Percentiles rank a stretch among this genome's conserved stretches.
Conservation (phyloP, 768 basidiomycete genomes). For the Termitomyces titanicus region DNA sequence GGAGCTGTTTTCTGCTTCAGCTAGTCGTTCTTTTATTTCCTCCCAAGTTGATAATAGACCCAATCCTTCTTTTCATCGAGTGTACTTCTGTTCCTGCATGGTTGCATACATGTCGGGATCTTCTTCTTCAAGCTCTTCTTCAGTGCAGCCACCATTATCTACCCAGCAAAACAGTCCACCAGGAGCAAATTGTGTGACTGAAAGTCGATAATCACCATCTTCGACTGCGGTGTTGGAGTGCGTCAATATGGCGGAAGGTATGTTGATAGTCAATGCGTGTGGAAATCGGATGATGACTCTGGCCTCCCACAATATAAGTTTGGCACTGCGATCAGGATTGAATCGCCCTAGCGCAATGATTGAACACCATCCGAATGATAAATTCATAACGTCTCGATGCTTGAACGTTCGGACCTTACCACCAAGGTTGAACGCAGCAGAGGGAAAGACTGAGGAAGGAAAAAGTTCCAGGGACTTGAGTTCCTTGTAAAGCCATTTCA, state of each 20-base stretch:
- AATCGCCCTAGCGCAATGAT: slow-evolving; percentile 27
- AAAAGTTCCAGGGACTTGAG: not conserved
- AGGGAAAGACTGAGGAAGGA: not conserved
- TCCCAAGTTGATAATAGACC: not conserved
- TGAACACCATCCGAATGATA: slow-evolving; percentile 27
- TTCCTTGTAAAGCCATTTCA: not conserved
- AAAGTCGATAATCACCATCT: slow-evolving; percentile 15
- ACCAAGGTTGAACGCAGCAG: slow-evolving; percentile 27
- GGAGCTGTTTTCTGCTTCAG: no score
- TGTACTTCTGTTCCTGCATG: not conserved
- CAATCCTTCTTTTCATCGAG: not conserved
- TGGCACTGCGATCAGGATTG: slow-evolving; percentile 24
- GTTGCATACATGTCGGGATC: not conserved
- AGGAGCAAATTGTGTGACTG: slow-evolving; percentile 24
- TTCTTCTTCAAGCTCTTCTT: not conserved
- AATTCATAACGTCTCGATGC: slow-evolving; percentile 27
- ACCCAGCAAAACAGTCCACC: slow-evolving; percentile 25
- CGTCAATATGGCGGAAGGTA: slow-evolving; percentile 23
- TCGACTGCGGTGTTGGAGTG: slow-evolving; percentile 23
- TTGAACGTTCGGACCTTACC: slow-evolving; percentile 3
- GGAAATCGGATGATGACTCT: slow-evolving; percentile 11
- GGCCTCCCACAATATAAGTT: slow-evolving; percentile 24
- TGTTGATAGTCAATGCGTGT: slow-evolving; percentile 22
- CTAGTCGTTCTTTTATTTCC: no score
- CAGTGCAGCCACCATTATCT: slow-evolving; percentile 17